phyloP scores from a whole-genome alignment of 306 rosid genomes.

The Dicorynia guianensis region DNA sequence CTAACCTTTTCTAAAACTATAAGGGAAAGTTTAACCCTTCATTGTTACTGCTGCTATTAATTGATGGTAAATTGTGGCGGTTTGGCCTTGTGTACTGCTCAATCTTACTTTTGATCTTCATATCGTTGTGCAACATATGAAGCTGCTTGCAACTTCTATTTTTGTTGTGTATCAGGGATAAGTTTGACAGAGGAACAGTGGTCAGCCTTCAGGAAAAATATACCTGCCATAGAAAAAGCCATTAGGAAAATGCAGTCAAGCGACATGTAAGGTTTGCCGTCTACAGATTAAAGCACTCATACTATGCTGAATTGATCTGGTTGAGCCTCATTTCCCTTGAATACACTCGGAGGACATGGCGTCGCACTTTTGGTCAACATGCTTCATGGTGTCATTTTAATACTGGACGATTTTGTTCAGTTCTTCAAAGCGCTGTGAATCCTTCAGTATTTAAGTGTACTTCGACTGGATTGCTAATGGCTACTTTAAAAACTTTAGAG shows the following conservation, averaged over 20 bases:
- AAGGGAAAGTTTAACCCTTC: background rate
- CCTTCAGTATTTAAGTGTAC: slow-evolving; percentile 32
- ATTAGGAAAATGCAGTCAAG: slow-evolving; percentile 71
- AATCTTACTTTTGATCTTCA: background rate
- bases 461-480: slow-evolving; percentile 21
- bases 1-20: slow-evolving; percentile 11
- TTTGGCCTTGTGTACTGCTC: slow-evolving; percentile 26
- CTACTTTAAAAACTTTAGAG: slow-evolving; percentile 34
- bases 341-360: slow-evolving; percentile 24
- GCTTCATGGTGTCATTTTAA: slow-evolving; percentile 33
- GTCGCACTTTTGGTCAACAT: slow-evolving; percentile 21
- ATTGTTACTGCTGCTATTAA: slow-evolving; percentile 17
- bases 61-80: slow-evolving; percentile 14
- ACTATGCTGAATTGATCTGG: slow-evolving; percentile 27
- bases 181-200: slow-evolving; percentile 94
- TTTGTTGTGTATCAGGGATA: slow-evolving; percentile 69
- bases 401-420: slow-evolving; percentile 39
- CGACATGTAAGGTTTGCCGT: background rate
- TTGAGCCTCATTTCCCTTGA: slow-evolving; percentile 1
- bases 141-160: slow-evolving; percentile 19
- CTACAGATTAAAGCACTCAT: slow-evolving; percentile 30
- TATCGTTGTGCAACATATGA: background rate
- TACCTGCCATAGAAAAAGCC: slow-evolving; percentile 86
- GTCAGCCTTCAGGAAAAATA: slow-evolving; percentile 70
- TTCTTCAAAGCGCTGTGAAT: slow-evolving; percentile 29